Base-by-base conservation (phyloP, 169 alveolate species). In the Theileria luwenshuni region DNA sequence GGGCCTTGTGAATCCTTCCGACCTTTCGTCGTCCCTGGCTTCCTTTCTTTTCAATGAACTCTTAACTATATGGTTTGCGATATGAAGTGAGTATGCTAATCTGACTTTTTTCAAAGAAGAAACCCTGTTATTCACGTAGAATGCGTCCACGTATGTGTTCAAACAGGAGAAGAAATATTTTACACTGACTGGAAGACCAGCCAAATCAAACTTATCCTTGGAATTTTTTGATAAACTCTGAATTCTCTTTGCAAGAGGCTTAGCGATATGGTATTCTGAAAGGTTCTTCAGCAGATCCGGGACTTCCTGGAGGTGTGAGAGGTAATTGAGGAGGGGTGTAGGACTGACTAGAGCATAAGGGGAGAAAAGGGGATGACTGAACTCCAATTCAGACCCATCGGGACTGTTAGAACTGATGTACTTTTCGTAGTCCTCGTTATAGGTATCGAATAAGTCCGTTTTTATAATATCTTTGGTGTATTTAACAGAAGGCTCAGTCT, bases 1-100 rank as follows among this genome's bases (percentile, higher is more conserved):
- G 1, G 95, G 94, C 27, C 96, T 67, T n/a, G 93, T 84, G 52
- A 86, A 92, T 21, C 96, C 96, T 47, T 90, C 92, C 38, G 92
- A 92, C 54, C 93, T 47, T 33, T 54, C 75, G 2, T 35, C 49
- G 35, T 19, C 65, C 5, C 25, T 10, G 25, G 45, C 12, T 43
- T 67, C 64, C 21, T 59, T 25, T 43, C 62, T 49, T 3, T 68
- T 69, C 0, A 28, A 27, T 51, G 67, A 48, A 21, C 76, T 43
- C 28, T 79, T 79, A 27, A 49, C 25, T 3, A 81, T 51, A 49
- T 81, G 89, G 32, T 72, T 73, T 3, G 84, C 73, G 47, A 73
- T 54, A 35, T 81, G 89, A 19, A 81, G 62, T 10, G 84, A 56
- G 19, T 33, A 67, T 2, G 64, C 45, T 15, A 81, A 74, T 2